Evolutionary conservation across 2,329 filamentous ascomycete genomes (phyloP), one percentile per base, ranked within the genome.

Genomic region (Microcyclosporella mali): DNA sequence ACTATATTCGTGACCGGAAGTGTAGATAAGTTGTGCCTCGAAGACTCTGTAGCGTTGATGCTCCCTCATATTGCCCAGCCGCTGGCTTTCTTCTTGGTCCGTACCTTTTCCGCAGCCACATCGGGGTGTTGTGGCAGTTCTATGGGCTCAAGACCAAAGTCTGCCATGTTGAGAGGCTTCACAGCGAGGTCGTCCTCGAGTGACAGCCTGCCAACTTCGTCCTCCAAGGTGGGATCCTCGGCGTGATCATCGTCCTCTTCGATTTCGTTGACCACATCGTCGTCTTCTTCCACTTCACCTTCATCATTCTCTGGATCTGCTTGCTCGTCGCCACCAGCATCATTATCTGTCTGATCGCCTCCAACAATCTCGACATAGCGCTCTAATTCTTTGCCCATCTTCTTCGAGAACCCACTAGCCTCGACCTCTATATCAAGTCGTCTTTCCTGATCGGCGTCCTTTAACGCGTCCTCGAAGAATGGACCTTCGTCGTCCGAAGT

Each of bases 341-440:
- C 51, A 4, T 27, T 27, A 8, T 60, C 64, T 25, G 60, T 62
- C 15, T 72, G 70, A 55, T 75, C 72, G 2, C 73, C 71, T 49
- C 80, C 75, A 10, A 75, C 72, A 7, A 78, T 78, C 61, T 88
- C 84, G 69, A 98, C 92, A 52, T 94, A 95, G 8, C 79, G 77
- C 61, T 95, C 92, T 12, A 98, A 70, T 55, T 98, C 92, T 65
- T 92, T 94, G 12, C 88, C 79, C 84, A 95, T 95, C 70, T 95
- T 97, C 71, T 84, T 94, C 15, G 88, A 94, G 65, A 98, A 97
- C 0, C 92, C 92, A 2, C 88, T 94, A 0, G 92, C 92, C 60
- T 94, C 85, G 1, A 94, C 88, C 25, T 86, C 79, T 12, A 94
- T 82, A 66, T 98, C 94, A 12, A 98, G 67, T 52, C 92, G 77